Evolutionary conservation across 23 red algal species (phyloP).

Genomic region (Cyanidiococcus yangmingshanensis): DNA sequence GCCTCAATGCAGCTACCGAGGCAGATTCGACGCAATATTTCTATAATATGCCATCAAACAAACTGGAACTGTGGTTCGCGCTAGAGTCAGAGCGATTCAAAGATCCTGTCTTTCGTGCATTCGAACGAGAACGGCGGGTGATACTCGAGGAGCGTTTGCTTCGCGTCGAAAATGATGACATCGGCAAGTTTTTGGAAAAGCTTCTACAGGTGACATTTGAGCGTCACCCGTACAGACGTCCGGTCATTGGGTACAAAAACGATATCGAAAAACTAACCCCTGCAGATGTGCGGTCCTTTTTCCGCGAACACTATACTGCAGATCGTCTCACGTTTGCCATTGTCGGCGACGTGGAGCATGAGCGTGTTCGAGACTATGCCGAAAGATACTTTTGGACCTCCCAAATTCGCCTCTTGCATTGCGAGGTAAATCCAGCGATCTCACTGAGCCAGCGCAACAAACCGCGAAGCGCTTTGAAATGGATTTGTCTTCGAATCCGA

Average conservation of each 20-base stretch:
- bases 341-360: not conserved
- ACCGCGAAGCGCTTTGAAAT: not conserved
- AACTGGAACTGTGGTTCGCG: slow-evolving; percentile 28
- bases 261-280: not conserved
- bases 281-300: not conserved
- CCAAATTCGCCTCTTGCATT: not conserved
- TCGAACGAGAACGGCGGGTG: slow-evolving; percentile 18
- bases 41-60: slow-evolving; percentile 25
- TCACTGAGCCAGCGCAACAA: not conserved
- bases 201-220: not conserved
- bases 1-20: slow-evolving; percentile 25
- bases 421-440: not conserved
- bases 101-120: slow-evolving; percentile 22
- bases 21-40: slow-evolving; percentile 22
- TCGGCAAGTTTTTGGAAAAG: slow-evolving; percentile 19
- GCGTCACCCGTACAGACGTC: slow-evolving; percentile 19
- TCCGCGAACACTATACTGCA: not conserved
- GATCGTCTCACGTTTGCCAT: not conserved
- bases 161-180: slow-evolving; percentile 22
- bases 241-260: slow-evolving; percentile 23
- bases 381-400: not conserved
- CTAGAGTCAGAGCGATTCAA: slow-evolving; percentile 27
- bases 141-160: slow-evolving; percentile 25
- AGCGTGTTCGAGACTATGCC: not conserved
- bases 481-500: not conserved